These are phyloP conservation scores for Fraxinus greggii DNA, from an alignment of 305 asterid species.

Conservation along the genomic window DNA sequence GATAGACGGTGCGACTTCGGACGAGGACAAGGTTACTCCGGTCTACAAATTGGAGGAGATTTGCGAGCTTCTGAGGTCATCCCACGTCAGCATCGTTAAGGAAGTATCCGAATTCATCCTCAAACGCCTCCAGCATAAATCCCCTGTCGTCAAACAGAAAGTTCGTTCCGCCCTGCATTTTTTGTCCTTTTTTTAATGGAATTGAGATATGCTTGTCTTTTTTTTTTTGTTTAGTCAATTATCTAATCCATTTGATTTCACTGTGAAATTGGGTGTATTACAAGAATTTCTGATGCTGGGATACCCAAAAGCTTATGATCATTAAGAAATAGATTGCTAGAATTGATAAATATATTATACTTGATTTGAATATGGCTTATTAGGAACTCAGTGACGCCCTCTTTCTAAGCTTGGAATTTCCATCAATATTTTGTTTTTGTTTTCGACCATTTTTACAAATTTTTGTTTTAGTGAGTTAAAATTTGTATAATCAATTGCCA, in stretches of 20 bases:
- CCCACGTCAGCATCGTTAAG: conserved; percentile 79
- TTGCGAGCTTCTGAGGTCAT: conserved; percentile 78
- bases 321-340: not conserved
- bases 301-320: not conserved
- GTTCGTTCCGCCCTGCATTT: conserved; percentile 22
- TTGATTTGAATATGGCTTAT: not conserved
- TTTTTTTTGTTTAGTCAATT: not conserved
- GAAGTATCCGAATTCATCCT: conserved; percentile 85
- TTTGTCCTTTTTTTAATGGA: not conserved
- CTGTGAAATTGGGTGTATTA: not conserved
- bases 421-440: not conserved
- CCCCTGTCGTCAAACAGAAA: conserved; percentile 87
- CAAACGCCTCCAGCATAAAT: conserved; percentile 92
- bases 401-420: not conserved
- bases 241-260: not conserved
- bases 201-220: not conserved
- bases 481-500: not conserved
- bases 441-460: not conserved
- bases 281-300: not conserved
- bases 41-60: conserved; percentile 95
- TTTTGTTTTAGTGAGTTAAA: not conserved
- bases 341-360: not conserved
- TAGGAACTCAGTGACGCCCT: not conserved
- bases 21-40: conserved; percentile 94
- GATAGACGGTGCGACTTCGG: conserved; percentile 87